Conservation (phyloP, 208 protist genomes). For the Trypanosoma rangeli region DNA sequence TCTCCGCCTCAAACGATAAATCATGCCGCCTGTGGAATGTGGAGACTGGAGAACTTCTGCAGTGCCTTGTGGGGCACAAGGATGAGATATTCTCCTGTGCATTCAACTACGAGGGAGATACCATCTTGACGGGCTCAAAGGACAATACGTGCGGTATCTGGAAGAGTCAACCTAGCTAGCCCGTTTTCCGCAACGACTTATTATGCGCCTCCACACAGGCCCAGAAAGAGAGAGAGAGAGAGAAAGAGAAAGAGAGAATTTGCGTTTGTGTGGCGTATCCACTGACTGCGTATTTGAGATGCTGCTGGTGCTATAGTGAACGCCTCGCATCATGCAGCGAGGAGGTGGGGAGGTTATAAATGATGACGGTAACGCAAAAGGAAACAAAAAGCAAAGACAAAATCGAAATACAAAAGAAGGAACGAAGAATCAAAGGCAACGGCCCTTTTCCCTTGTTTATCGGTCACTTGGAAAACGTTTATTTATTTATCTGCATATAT, state of each 20-base stretch:
- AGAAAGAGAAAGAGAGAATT: not conserved
- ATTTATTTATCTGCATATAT: constrained; percentile 12
- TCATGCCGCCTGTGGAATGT: constrained; percentile 94
- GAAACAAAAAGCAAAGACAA: too few relatives aligned
- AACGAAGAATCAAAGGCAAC: not conserved
- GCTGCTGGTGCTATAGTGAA: too few relatives aligned
- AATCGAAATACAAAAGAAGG: too few relatives aligned
- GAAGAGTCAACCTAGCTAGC: constrained; percentile 57
- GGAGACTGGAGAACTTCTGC: constrained; percentile 80
- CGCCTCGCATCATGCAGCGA: too few relatives aligned
- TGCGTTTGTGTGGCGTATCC: too few relatives aligned
- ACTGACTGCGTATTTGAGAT: too few relatives aligned
- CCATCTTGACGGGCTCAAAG: constrained; percentile 96
- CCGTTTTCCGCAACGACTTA: not conserved
- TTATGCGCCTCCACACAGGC: not conserved
- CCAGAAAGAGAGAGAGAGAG: not conserved
- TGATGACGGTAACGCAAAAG: too few relatives aligned
- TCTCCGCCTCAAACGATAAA: constrained; percentile 93
- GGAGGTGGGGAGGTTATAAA: too few relatives aligned
- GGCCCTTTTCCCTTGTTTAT: not conserved
- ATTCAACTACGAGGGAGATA: constrained; percentile 96
- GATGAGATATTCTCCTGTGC: constrained; percentile 96
- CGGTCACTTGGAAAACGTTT: not conserved
- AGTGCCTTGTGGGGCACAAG: constrained; percentile 94
- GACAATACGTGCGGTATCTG: constrained; percentile 97